Evolutionary conservation across 306 rosid species (phyloP), one percentile per base, ranked within the genome.

Genomic region (Inga leiocalycina): DNA sequence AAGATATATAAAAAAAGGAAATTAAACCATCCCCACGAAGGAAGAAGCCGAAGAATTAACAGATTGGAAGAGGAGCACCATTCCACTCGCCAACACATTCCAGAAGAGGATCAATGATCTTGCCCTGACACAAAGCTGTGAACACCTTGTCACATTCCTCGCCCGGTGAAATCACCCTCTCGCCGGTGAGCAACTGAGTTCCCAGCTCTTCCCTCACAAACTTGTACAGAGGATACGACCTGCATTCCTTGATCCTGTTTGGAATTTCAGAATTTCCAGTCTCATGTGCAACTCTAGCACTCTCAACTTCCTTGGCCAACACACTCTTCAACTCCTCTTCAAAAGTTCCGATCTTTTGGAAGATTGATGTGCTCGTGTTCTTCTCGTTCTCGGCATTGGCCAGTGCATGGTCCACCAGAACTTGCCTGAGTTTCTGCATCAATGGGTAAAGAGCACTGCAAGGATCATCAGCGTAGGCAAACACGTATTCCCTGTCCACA

Each of bases 171-270:
- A 44, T 82, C 2, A 87, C 88, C 69, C 82, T 89, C 77, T 95
- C 98, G 2, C 98, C 98, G 0, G 93, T 93, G 34, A 95, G 83
- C 85, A 91, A 85, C 16, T 30, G 79, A 3, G 92, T 78, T 0
- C 91, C 90, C 78, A 93, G 71, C 74, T 88, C 93, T 73, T 94
- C 91, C 69, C 98, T 90, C 80, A 94, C 94, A 78, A 94, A 93
- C 77, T 81, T 90, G 90, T 93, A 94, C 56, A 94, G 74, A 7
- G 98, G 98, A 39, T 93, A 94, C 0, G 98, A 93, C 46, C 98
- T 88, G 89, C 98, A 94, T 39, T 87, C 91, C 45, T 80, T 48
- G 24, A 94, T 93, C 83, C 91, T 86, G 86, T 93, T 94, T 20
- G 94, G 71, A 44, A 91, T 73, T 3, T 79, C 80, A 1, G 90